Conservation (phyloP, 1,284 basidiomycete species). For the Cutaneotrichosporon spelunceum region DNA sequence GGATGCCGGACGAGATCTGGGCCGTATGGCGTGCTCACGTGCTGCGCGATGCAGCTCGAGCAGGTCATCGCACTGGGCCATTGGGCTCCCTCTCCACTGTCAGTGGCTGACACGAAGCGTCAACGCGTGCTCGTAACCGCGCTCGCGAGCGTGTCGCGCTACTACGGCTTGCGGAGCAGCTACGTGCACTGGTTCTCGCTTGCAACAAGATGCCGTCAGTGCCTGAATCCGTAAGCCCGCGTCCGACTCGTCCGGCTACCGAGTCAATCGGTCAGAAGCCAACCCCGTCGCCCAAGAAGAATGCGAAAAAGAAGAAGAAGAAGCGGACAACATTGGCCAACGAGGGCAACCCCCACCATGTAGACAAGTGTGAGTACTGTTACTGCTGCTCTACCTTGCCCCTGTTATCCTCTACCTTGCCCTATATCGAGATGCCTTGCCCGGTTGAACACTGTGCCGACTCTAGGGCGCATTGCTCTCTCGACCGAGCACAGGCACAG, state of each 20-base stretch:
- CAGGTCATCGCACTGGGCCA: background rate
- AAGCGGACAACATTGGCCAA: slow-evolving; percentile 79
- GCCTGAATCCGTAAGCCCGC: slow-evolving; percentile 8
- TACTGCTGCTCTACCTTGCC: background rate
- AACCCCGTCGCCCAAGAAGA: slow-evolving; percentile 18
- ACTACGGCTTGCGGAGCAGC: slow-evolving; percentile 37
- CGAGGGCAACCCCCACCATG: slow-evolving; percentile 83
- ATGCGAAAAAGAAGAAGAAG: slow-evolving; percentile 72
- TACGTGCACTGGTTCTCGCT: slow-evolving; percentile 37
- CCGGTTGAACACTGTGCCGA: background rate
- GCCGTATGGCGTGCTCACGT: no score
- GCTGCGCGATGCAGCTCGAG: background rate
- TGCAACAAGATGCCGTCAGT: slow-evolving; percentile 28
- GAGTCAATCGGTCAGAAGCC: background rate
- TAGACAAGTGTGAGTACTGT: slow-evolving; percentile 60
- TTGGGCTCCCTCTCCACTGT: background rate
- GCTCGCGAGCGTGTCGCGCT: slow-evolving; percentile 32
- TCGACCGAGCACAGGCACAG: background rate
- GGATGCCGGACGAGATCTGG: background rate
- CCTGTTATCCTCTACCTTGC: background rate
- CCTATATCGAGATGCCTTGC: background rate
- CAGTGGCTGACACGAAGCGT: slow-evolving; percentile 25
- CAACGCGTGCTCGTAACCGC: slow-evolving; percentile 23
- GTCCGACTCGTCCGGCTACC: background rate
- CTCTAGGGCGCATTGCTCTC: background rate